Conservation (phyloP, 305 asterid genomes). For the Solanum aculeatissimum region DNA sequence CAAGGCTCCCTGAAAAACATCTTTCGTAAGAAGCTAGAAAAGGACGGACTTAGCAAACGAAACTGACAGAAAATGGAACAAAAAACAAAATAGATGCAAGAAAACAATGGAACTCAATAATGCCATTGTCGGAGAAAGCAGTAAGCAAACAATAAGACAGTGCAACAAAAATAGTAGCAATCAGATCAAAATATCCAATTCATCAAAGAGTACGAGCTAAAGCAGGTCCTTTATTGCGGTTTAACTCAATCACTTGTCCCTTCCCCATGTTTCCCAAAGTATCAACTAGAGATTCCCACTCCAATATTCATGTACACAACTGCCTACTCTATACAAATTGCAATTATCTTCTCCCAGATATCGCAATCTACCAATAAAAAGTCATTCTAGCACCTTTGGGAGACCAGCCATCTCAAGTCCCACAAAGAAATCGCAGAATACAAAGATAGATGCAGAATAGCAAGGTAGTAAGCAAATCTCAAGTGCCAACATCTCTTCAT, state of each 20-base stretch:
- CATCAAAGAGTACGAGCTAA: background rate
- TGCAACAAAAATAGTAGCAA: background rate
- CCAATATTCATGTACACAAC: background rate
- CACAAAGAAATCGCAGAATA: background rate
- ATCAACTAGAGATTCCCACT: background rate
- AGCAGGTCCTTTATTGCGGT: background rate
- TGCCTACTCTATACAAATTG: slow-evolving; percentile 3
- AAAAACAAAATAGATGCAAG: background rate
- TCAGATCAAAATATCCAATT: background rate
- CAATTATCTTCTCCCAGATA: background rate
- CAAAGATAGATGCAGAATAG: background rate
- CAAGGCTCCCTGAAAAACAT: background rate
- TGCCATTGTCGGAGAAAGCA: background rate
- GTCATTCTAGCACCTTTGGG: background rate
- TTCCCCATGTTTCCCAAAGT: background rate
- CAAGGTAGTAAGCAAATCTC: background rate
- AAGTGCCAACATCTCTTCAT: background rate
- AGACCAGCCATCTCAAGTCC: background rate
- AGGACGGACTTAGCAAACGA: background rate
- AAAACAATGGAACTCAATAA: background rate
- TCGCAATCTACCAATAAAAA: background rate
- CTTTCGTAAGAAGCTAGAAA: background rate
- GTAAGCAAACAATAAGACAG: background rate
- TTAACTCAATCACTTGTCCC: background rate
- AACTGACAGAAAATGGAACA: background rate